Conservation (phyloP, 108 stramenopile genomes). For the Conticribra guillardii region DNA sequence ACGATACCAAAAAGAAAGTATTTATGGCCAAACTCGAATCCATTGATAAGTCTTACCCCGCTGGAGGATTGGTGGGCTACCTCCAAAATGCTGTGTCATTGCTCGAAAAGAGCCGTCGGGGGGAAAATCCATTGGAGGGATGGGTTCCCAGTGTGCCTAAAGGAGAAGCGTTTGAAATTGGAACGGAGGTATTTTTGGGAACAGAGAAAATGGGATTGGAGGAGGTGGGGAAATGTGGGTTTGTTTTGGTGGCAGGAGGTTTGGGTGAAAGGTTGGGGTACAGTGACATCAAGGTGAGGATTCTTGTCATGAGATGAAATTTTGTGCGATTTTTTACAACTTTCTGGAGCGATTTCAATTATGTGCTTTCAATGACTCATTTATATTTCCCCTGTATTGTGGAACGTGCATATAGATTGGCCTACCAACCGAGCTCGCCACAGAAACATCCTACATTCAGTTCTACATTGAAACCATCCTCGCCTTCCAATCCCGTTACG, state of each 20-base stretch:
- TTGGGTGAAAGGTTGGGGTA: slow-evolving; percentile 98
- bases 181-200: slow-evolving; percentile 60
- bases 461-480: slow-evolving; percentile 93
- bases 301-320: too few species aligned
- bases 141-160: slow-evolving; percentile 89
- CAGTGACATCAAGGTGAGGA: slow-evolving; percentile 91
- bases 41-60: slow-evolving; percentile 67
- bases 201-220: slow-evolving; percentile 70
- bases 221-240: slow-evolving; percentile 71
- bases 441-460: slow-evolving; percentile 88
- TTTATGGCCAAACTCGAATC: slow-evolving; percentile 63
- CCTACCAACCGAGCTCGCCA: slow-evolving; percentile 91
- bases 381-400: too few species aligned
- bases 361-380: too few species aligned
- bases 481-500: slow-evolving; percentile 84
- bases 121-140: slow-evolving; percentile 95
- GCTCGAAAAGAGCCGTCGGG: slow-evolving; percentile 60
- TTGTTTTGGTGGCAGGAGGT: slow-evolving; percentile 95
- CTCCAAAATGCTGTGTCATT: slow-evolving; percentile 62
- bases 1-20: slow-evolving; percentile 33
- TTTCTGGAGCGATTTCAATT: too few species aligned
- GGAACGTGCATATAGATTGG: too few species aligned
- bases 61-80: slow-evolving; percentile 65
- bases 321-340: too few species aligned
- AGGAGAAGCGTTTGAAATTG: slow-evolving; percentile 73